These are phyloP conservation scores for Alternaria gaisen DNA, from an alignment of 2,329 filamentous ascomycete species.

Conservation along the genomic window DNA sequence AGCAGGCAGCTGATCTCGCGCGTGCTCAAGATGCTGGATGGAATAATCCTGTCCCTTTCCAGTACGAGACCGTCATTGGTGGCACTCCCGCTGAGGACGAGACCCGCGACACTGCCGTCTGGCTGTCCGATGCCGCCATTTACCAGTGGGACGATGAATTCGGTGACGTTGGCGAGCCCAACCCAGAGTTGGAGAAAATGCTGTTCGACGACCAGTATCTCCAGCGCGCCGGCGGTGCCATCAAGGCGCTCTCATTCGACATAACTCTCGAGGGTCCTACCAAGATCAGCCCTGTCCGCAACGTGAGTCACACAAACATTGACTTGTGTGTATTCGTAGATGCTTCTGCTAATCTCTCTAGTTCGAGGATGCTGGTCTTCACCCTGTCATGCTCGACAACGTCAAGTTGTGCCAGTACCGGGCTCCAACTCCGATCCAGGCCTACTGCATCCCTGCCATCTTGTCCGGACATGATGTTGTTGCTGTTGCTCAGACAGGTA, in stretches of 20 bases:
- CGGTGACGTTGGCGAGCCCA: conserved; percentile 82
- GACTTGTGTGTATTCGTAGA: not conserved
- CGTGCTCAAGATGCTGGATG: conserved; percentile 55
- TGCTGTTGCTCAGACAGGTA: conserved; percentile 91
- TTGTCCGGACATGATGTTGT: conserved; percentile 81
- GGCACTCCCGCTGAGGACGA: conserved; percentile 33
- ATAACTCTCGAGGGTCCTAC: conserved; percentile 61
- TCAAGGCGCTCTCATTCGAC: conserved; percentile 67
- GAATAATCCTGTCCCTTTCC: conserved; percentile 57
- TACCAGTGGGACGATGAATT: conserved; percentile 89
- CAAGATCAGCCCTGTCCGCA: conserved; percentile 58
- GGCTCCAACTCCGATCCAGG: conserved; percentile 84
- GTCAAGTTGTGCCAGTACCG: conserved; percentile 75
- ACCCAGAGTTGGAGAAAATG: conserved; percentile 74
- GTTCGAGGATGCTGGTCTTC: conserved; percentile 82
- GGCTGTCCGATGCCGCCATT: conserved; percentile 67
- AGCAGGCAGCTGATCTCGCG: conserved; percentile 37
- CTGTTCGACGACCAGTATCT: conserved; percentile 72
- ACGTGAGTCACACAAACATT: conserved; percentile 52
- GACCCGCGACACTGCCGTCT: conserved; percentile 42
- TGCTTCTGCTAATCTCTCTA: conserved; percentile 14
- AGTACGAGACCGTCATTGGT: conserved; percentile 56
- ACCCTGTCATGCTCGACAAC: conserved; percentile 84
- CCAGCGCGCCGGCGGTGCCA: conserved; percentile 66
- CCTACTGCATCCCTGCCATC: conserved; percentile 83